Evolutionary conservation across 306 rosid genomes (phyloP).

Genomic region (Acacia acuminata): DNA sequence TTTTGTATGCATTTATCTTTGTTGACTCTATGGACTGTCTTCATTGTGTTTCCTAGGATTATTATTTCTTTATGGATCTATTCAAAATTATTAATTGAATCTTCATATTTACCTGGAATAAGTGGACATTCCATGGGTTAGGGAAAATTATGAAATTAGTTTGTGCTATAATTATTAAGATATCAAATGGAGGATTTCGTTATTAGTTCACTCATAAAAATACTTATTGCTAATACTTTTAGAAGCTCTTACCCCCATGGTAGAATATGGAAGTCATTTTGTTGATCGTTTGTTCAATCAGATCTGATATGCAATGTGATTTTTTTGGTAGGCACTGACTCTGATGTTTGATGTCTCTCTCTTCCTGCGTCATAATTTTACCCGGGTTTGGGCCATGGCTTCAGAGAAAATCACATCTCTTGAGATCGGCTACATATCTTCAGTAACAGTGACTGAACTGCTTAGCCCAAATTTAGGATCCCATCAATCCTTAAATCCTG

Average conservation of each 20-base stretch:
- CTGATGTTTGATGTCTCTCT: conserved; percentile 91
- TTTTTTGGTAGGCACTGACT: conserved; percentile 59
- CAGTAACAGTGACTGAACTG: conserved; percentile 79
- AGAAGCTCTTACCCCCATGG: not conserved
- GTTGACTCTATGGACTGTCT: not conserved
- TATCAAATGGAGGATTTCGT: conserved; percentile 6
- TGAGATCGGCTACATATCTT: conserved; percentile 86
- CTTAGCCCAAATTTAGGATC: conserved; percentile 69
- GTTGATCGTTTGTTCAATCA: conserved; percentile 14
- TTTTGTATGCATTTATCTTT: not conserved
- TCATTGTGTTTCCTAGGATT: not conserved
- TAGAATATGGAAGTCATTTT: conserved; percentile 11
- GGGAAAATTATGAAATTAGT: not conserved
- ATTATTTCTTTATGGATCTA: not conserved
- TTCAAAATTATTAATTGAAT: conserved; percentile 8
- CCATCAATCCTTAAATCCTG: conserved; percentile 47
- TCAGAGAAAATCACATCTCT: conserved; percentile 77
- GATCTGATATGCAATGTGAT: conserved; percentile 33
- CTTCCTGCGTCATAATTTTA: conserved; percentile 67
- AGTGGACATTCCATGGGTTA: not conserved
- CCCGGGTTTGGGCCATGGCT: conserved; percentile 82
- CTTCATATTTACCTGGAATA: not conserved
- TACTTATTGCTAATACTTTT: not conserved
- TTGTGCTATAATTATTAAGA: not conserved
- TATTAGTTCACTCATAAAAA: not conserved